Percentiles rank a stretch among this genome's conserved stretches.
Conservation (phyloP, 495 filamentous ascomycete species). For the Xylaria grammica region DNA sequence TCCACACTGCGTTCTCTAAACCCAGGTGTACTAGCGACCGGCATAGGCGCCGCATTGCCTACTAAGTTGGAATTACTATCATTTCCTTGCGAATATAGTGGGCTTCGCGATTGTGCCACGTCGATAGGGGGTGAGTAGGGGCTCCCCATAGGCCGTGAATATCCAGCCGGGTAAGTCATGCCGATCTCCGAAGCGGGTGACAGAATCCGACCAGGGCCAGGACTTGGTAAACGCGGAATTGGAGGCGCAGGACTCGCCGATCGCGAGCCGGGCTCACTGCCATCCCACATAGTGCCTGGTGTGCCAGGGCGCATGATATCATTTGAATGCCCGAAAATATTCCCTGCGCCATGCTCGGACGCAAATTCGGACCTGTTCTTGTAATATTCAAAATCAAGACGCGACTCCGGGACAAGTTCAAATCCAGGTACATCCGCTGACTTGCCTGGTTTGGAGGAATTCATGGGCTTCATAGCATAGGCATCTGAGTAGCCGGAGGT, state of each 20-base stretch:
- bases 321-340: slow-evolving; percentile 70
- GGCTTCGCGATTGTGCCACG: slow-evolving; percentile 36
- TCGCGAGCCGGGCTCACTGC: slow-evolving; percentile 44
- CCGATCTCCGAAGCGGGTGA: slow-evolving; percentile 34
- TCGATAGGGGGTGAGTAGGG: slow-evolving; percentile 24
- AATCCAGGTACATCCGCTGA: slow-evolving; percentile 63
- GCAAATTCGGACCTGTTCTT: slow-evolving; percentile 89
- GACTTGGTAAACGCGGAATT: slow-evolving; percentile 31
- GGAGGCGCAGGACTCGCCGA: slow-evolving; percentile 45
- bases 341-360: slow-evolving; percentile 81
- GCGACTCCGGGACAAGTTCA: slow-evolving; percentile 85
- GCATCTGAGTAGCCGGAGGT: slow-evolving; percentile 71
- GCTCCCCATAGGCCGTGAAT: slow-evolving; percentile 31
- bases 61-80: slow-evolving; percentile 52
- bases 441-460: slow-evolving; percentile 75
- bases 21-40: slow-evolving; percentile 46
- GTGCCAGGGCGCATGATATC: slow-evolving; percentile 72
- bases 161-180: slow-evolving; percentile 36
- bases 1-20: slow-evolving; percentile 44
- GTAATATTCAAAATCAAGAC: slow-evolving; percentile 93
- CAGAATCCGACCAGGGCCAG: slow-evolving; percentile 22
- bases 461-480: slow-evolving; percentile 79
- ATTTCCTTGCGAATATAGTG: slow-evolving; percentile 47
- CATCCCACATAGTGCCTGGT: slow-evolving; percentile 56
- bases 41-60: slow-evolving; percentile 50